These are phyloP conservation scores for Ophiostoma ulmi DNA, from an alignment of 2,329 filamentous ascomycete genomes.

Conservation along the genomic window DNA sequence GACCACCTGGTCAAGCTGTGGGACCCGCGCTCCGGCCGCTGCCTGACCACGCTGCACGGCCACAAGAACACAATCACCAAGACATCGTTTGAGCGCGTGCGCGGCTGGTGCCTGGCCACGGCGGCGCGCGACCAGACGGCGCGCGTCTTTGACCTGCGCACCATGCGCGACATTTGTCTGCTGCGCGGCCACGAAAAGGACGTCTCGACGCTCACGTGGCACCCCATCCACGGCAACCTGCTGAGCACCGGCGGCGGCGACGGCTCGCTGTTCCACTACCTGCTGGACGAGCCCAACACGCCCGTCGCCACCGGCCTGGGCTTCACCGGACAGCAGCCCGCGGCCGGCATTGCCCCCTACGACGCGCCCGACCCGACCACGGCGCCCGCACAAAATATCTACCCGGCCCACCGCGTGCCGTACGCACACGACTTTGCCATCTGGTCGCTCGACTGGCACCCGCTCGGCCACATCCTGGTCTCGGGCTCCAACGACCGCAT, in stretches of 20 bases:
- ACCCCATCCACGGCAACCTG: conserved; percentile 83
- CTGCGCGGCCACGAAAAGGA: conserved; percentile 95
- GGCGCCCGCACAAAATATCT: conserved; percentile 82
- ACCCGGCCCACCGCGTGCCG: conserved; percentile 79
- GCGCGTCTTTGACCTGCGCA: conserved; percentile 87
- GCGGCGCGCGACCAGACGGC: conserved; percentile 90
- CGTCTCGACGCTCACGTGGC: conserved; percentile 87
- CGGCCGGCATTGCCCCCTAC: conserved; percentile 70
- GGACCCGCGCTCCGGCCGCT: conserved; percentile 89
- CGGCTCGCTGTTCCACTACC: conserved; percentile 84
- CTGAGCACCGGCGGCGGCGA: conserved; percentile 88
- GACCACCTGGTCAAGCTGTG: conserved; percentile 96
- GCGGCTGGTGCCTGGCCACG: conserved; percentile 80
- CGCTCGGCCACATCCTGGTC: conserved; percentile 87
- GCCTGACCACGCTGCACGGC: conserved; percentile 87
- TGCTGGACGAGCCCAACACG: conserved; percentile 91
- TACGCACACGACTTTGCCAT: conserved; percentile 93
- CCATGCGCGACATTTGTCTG: conserved; percentile 96
- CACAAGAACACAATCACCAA: conserved; percentile 98
- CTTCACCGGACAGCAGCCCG: conserved; percentile 39
- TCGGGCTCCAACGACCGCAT: conserved; percentile 96
- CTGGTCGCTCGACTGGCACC: conserved; percentile 98
- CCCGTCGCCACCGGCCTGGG: conserved; percentile 57
- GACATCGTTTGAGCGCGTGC: conserved; percentile 80
- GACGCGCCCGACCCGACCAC: conserved; percentile 75